A percentile compares a stretch with the other conserved stretches of the same genome.
Evolutionary conservation across 1,284 basidiomycete species (phyloP).

Genomic region (Ganoderma lingzhi): DNA sequence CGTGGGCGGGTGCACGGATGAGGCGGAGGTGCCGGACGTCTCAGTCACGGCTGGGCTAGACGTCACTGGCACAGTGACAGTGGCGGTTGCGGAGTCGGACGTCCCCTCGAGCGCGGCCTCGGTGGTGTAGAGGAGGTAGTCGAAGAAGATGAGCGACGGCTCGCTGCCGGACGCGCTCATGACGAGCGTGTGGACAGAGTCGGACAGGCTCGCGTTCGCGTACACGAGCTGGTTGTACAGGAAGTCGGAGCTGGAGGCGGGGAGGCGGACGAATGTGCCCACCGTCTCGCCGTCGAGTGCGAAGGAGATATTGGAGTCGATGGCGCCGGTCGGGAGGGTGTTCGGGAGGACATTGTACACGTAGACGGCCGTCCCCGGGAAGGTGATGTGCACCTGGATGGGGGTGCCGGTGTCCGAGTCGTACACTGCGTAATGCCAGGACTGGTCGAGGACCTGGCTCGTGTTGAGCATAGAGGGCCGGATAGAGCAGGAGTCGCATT

Average conservation of each 20-base stretch:
- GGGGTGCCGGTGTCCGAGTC: background rate
- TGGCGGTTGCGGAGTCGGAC: too few species aligned
- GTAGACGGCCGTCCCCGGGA: constrained; percentile 40
- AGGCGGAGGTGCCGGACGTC: background rate
- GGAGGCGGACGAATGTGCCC: constrained; percentile 36
- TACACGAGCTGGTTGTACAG: constrained; percentile 43
- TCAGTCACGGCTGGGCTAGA: background rate
- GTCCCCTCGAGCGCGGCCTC: background rate
- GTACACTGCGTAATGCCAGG: constrained; percentile 28
- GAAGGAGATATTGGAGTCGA: constrained; percentile 44
- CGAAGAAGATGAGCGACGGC: constrained; percentile 31
- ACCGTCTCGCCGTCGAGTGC: constrained; percentile 41
- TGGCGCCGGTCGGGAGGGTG: constrained; percentile 17
- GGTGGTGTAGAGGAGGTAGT: constrained; percentile 31
- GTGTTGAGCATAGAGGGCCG: constrained; percentile 37
- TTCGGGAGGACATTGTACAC: constrained; percentile 40
- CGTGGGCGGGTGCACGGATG: background rate
- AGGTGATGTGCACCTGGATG: background rate
- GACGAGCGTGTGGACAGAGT: constrained; percentile 28
- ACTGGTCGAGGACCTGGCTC: constrained; percentile 20
- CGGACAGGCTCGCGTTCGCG: constrained; percentile 27
- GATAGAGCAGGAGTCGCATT: constrained; percentile 40
- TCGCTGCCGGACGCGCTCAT: constrained; percentile 15
- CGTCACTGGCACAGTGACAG: too few species aligned
- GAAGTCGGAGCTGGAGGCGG: constrained; percentile 34